phyloP scores from a whole-genome alignment of 78 protist species.

The Goniomonas avonlea region DNA sequence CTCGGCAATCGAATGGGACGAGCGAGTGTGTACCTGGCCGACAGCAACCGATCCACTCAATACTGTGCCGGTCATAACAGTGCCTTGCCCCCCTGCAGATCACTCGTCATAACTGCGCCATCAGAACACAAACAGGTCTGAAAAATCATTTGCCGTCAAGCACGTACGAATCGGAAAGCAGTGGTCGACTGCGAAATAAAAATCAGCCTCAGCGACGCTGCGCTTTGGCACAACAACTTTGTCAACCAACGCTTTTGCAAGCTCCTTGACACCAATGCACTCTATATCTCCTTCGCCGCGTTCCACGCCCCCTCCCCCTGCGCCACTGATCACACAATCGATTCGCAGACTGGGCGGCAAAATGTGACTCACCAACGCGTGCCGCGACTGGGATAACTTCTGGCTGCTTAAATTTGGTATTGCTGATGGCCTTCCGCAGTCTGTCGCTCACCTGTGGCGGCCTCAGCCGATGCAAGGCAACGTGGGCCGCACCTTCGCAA shows the following conservation, averaged over 20 bases:
- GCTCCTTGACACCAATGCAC: too few relatives aligned
- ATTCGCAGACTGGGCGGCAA: neutral
- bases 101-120: too few relatives aligned
- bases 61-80: conserved; percentile 89
- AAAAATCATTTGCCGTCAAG: too few relatives aligned
- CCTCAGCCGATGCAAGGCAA: neutral
- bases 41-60: conserved; percentile 55
- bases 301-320: too few relatives aligned
- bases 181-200: conserved; percentile 88
- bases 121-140: too few relatives aligned
- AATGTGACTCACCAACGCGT: neutral
- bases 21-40: neutral
- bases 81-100: conserved; percentile 94
- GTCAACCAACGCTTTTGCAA: neutral
- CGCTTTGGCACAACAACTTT: neutral
- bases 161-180: conserved; percentile 91
- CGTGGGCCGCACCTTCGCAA: neutral
- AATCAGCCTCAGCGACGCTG: conserved; percentile 23
- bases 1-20: neutral
- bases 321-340: too few relatives aligned
- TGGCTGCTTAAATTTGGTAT: conserved; percentile 43
- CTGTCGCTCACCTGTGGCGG: neutral
- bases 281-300: too few relatives aligned
- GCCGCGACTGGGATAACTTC: conserved; percentile 58
- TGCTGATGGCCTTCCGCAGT: conserved; percentile 12